Evolutionary conservation across 164 flowering plant genomes (phyloP), one percentile per base, ranked within the genome.

Genomic region (Macadamia integrifolia): DNA sequence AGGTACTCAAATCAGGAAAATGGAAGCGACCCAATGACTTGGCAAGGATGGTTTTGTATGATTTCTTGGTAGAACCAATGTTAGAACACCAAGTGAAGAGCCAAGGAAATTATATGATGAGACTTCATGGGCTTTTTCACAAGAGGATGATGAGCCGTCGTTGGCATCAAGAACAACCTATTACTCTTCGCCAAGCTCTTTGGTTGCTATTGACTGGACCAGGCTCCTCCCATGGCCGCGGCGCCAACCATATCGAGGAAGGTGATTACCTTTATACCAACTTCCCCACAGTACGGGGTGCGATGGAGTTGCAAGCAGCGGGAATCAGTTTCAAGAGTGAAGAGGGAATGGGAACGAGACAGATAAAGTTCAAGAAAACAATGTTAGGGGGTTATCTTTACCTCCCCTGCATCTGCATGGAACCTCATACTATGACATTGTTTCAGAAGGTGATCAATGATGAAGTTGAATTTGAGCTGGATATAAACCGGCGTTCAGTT

Each of bases 121-220:
- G 17, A n/a, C 11, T 11, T 5, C 3, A 4, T 8, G 6, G 28
- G 8, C 30, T 4, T 14, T 5, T 18, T 3, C 9, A 14, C 3
- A 11, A 5, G 6, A 58, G 30, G 30, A 14, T 2, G n/a, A n/a
- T n/a, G n/a, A n/a, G n/a, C 28, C 61, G 5, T 58, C 32, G n/a
- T n/a, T n/a, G n/a, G 61, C 61, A 58, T 31, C 61, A 58, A 35
- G 49, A 44, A 17, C 32, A 53, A 13, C 3, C n/a, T n/a, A n/a
- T 6, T 28, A 63, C 60, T 31, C 63, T 68, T 49, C 70, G 60
- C 40, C 70, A 68, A 49, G 70, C 58, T 9, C 64, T 68, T 48
- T 60, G 64, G 64, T 7, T 68, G 44, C 10, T 68, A 18, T n/a
- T 68, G 30, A 68, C 29, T 1, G 64, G 70, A 1, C 50, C n/a